phyloP scores from a whole-genome alignment of 495 filamentous ascomycete species.

The Penicillium pulvis region DNA sequence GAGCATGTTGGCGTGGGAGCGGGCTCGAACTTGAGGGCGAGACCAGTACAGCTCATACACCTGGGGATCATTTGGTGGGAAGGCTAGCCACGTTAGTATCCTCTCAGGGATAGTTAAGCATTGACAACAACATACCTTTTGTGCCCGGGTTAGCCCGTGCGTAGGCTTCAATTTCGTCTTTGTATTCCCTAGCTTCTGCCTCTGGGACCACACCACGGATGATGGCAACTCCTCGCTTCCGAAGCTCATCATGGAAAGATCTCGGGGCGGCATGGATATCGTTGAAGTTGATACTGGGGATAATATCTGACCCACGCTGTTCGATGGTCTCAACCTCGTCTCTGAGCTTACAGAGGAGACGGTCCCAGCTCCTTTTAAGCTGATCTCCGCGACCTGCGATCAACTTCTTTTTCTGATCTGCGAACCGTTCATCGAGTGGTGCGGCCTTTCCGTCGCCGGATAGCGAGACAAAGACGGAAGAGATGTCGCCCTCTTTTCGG shows the following conservation, averaged over 20 bases:
- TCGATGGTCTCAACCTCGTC: conserved; percentile 12
- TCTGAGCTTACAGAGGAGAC: conserved; percentile 5
- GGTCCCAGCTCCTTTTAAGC: conserved; percentile 17
- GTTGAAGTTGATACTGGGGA: conserved; percentile 13
- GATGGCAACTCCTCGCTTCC: conserved; percentile 51
- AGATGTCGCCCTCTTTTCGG: conserved; percentile 17
- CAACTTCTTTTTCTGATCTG: conserved; percentile 11
- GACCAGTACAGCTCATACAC: conserved; percentile 84
- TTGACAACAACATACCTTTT: conserved; percentile 20
- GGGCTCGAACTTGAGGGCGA: conserved; percentile 63
- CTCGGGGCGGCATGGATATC: conserved; percentile 10
- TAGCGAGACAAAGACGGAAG: conserved; percentile 18
- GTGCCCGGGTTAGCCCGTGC: conserved; percentile 37
- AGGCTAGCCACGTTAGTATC: conserved; percentile 23
- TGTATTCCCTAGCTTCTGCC: conserved; percentile 51
- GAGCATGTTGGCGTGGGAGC: conserved; percentile 65
- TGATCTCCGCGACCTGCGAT: conserved; percentile 11
- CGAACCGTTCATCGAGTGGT: conserved; percentile 12
- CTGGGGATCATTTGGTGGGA: conserved; percentile 50
- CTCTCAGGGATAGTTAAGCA: neutral
- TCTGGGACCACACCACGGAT: conserved; percentile 60
- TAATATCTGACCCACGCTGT: conserved; percentile 11
- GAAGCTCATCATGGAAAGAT: conserved; percentile 3
- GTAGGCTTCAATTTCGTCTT: conserved; percentile 1
- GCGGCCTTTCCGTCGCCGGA: conserved; percentile 11